Conservation (phyloP, 257 asterid species). For the Lavandula angustifolia region DNA sequence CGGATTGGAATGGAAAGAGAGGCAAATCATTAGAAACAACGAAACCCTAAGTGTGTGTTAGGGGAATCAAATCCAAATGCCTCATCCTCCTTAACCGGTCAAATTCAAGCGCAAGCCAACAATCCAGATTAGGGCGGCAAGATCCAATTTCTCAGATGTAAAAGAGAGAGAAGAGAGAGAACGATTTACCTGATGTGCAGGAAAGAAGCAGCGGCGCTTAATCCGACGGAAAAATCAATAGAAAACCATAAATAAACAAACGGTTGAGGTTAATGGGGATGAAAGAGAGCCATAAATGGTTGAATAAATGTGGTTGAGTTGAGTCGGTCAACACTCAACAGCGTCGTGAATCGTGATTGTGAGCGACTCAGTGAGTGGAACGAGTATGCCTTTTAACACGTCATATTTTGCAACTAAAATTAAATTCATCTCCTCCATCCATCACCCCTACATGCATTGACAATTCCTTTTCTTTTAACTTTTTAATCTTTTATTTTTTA, state of each 20-base stretch:
- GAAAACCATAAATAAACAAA: not conserved
- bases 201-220: slow-evolving; percentile 16
- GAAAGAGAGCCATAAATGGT: slow-evolving; percentile 2
- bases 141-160: slow-evolving; percentile 20
- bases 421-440: too few relatives aligned
- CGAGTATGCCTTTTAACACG: too few relatives aligned
- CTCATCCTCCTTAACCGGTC: not conserved
- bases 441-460: too few relatives aligned
- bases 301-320: slow-evolving; percentile 16
- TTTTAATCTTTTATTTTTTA: too few relatives aligned
- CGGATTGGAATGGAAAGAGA: not conserved
- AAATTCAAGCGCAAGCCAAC: not conserved
- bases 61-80: slow-evolving; percentile 16
- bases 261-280: slow-evolving; percentile 4
- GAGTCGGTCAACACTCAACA: too few relatives aligned
- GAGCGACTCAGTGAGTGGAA: too few relatives aligned
- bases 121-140: slow-evolving; percentile 18
- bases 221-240: slow-evolving; percentile 14
- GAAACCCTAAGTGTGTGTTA: not conserved
- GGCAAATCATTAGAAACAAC: not conserved
- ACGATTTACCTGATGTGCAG: slow-evolving; percentile 23
- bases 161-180: not conserved
- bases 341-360: too few relatives aligned
- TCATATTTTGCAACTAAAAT: too few relatives aligned
- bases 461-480: too few relatives aligned